Evolutionary conservation across 2,329 filamentous ascomycete genomes (phyloP), one percentile per base, ranked within the genome.

Genomic region (Neopestalotiopsis sp.): DNA sequence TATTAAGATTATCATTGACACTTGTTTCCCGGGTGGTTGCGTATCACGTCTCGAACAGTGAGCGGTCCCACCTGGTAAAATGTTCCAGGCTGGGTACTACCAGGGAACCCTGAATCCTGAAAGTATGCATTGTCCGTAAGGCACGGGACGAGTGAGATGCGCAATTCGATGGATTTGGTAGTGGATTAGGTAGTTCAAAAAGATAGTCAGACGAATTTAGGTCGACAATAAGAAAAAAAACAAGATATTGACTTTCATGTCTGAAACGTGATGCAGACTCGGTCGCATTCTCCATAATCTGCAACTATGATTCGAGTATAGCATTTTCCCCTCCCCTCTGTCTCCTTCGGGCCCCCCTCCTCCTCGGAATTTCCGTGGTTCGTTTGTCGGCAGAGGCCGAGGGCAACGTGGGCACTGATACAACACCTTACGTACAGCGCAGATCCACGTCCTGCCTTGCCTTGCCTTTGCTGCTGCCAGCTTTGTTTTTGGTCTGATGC

Each of bases 1-100:
- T 52, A 52, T 52, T 52, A 52, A 52, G 45, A 52, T 52, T 52
- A 52, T 52, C 45, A 52, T 52, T 52, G 45, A 52, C 45, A 52
- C 20, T 52, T 52, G 45, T 52, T 52, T 20, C 45, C 45, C 45
- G 20, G 20, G n/a, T 52, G 45, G 45, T 24, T 52, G n/a, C 45
- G 45, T 52, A 52, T 4, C 45, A 52, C 45, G 45, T 52, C 45
- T 52, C 45, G 45, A 52, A 52, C 45, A 52, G 45, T 52, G 17
- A n/a, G 20, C 20, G 45, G 45, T 38, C 45, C 45, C 45, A 52
- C 45, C 24, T 52, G 45, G 45, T 3, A 38, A 20, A 24, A n/a
- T 52, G 45, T 52, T 52, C 45, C 45, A 52, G 20, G 45, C 45
- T 52, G 17, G 42, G 17, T 14, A n/a, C 17, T 52, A 17, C 17